Conservation (phyloP, 352 stramenopile species). For the Phytophthora sp. region DNA sequence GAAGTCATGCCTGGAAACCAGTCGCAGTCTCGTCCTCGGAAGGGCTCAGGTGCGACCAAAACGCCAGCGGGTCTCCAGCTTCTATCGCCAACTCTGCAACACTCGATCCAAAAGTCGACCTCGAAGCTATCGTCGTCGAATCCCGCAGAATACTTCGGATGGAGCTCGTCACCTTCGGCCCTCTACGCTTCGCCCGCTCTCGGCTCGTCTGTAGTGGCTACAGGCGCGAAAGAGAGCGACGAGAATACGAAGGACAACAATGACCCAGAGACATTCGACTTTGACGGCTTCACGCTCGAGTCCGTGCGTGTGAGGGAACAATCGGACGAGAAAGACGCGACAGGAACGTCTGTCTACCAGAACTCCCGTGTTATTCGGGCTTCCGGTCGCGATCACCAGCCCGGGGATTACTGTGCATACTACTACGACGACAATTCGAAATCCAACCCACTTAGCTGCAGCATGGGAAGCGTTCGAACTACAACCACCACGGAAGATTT, state of each 20-base stretch:
- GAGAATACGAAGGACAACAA: not conserved
- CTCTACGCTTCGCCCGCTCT: not conserved
- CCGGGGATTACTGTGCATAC: slow-evolving; percentile 23
- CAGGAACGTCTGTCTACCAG: not conserved
- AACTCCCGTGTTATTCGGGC: not conserved
- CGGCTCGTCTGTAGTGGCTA: not conserved
- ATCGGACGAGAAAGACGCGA: not conserved
- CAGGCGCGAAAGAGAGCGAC: not conserved
- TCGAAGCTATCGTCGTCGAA: slow-evolving; percentile 12
- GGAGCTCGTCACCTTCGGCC: slow-evolving; percentile 24
- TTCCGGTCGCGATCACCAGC: not conserved
- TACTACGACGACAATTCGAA: slow-evolving; percentile 26
- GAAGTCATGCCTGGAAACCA: slow-evolving; percentile 26
- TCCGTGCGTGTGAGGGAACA: slow-evolving; percentile 37
- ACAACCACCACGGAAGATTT: slow-evolving; percentile 49
- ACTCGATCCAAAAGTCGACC: slow-evolving; percentile 31
- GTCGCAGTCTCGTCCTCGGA: not conserved
- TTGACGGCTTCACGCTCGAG: slow-evolving; percentile 57
- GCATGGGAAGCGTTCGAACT: slow-evolving; percentile 27
- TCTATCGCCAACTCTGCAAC: slow-evolving; percentile 43
- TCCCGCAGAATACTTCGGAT: slow-evolving; percentile 23
- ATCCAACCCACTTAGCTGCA: slow-evolving; percentile 29
- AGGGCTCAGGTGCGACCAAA: not conserved
- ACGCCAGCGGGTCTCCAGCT: slow-evolving; percentile 34
- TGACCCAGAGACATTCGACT: slow-evolving; percentile 35